Evolutionary conservation across 2,329 filamentous ascomycete genomes (phyloP).

Genomic region (Clarireedia monteithiana): DNA sequence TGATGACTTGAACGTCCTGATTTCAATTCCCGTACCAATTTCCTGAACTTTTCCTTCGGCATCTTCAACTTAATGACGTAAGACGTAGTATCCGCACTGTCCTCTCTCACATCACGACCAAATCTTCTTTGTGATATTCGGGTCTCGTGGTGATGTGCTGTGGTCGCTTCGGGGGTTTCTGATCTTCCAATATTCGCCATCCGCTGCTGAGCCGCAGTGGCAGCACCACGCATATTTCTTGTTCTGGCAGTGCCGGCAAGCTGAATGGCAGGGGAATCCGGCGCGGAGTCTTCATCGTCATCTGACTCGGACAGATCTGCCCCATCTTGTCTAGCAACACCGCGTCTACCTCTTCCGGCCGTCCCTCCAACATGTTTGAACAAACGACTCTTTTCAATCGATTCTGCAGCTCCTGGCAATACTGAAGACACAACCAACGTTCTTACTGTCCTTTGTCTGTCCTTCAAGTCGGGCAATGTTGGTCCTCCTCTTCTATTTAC

Average conservation of each 20-base stretch:
- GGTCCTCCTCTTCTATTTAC: conserved; percentile 90
- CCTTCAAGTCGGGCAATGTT: conserved; percentile 89
- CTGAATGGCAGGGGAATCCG: conserved; percentile 76
- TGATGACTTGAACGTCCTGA: conserved; percentile 35
- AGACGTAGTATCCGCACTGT: conserved; percentile 57
- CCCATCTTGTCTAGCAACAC: conserved; percentile 39
- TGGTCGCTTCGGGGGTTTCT: conserved; percentile 76
- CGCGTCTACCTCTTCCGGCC: conserved; percentile 47
- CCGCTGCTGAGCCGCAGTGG: conserved; percentile 76
- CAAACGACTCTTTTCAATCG: conserved; percentile 76
- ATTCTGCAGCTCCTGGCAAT: conserved; percentile 74
- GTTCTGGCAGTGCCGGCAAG: conserved; percentile 76
- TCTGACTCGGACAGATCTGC: conserved; percentile 72
- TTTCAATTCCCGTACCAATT: conserved; percentile 51
- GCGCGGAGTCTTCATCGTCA: conserved; percentile 80
- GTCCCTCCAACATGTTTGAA: conserved; percentile 67
- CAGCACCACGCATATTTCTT: conserved; percentile 81
- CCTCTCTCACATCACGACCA: conserved; percentile 64
- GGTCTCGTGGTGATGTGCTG: conserved; percentile 63
- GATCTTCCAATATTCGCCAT: conserved; percentile 79
- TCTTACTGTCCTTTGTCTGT: conserved; percentile 85
- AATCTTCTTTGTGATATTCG: conserved; percentile 54
- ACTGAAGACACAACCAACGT: conserved; percentile 90
- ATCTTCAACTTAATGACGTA: conserved; percentile 71
- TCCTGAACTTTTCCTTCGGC: conserved; percentile 60